Conservation (phyloP, 495 filamentous ascomycete genomes). For the Penicillium pulvis region DNA sequence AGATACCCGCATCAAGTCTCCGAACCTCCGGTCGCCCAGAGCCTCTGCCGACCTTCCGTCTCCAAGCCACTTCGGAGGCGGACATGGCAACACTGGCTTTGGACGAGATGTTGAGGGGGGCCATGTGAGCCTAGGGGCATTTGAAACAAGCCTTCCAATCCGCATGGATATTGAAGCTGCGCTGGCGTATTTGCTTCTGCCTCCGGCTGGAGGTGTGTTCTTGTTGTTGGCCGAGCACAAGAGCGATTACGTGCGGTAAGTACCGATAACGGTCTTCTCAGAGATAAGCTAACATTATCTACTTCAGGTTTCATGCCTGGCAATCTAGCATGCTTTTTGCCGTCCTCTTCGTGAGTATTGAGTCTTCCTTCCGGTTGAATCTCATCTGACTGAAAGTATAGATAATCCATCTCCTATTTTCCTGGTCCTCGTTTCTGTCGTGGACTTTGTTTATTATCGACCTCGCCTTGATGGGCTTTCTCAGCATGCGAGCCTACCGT, state of each 20-base stretch:
- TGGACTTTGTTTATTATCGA: conserved; percentile 82
- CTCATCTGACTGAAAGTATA: conserved; percentile 26
- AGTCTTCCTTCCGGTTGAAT: neutral
- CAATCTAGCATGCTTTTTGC: conserved; percentile 88
- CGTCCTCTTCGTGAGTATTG: conserved; percentile 67
- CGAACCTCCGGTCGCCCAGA: conserved; percentile 43
- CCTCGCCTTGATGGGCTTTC: conserved; percentile 71
- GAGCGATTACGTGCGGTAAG: conserved; percentile 93
- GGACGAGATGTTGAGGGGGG: conserved; percentile 44
- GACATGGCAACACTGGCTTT: conserved; percentile 38
- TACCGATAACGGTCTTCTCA: neutral
- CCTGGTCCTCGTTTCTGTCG: conserved; percentile 79
- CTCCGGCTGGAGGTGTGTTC: conserved; percentile 84
- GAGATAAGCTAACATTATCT: neutral
- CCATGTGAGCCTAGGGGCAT: conserved; percentile 73
- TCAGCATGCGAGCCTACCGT: conserved; percentile 77
- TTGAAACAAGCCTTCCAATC: conserved; percentile 78
- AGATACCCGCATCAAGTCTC: conserved; percentile 53
- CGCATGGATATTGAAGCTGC: conserved; percentile 86
- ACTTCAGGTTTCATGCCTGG: conserved; percentile 88
- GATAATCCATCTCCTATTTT: conserved; percentile 79
- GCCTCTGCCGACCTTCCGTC: conserved; percentile 44
- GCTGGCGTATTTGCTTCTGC: conserved; percentile 83
- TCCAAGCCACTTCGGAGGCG: conserved; percentile 43
- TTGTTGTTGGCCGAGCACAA: conserved; percentile 86